Evolutionary conservation across 23 red algal species (phyloP).

Genomic region (Gracilaria gracilis): DNA sequence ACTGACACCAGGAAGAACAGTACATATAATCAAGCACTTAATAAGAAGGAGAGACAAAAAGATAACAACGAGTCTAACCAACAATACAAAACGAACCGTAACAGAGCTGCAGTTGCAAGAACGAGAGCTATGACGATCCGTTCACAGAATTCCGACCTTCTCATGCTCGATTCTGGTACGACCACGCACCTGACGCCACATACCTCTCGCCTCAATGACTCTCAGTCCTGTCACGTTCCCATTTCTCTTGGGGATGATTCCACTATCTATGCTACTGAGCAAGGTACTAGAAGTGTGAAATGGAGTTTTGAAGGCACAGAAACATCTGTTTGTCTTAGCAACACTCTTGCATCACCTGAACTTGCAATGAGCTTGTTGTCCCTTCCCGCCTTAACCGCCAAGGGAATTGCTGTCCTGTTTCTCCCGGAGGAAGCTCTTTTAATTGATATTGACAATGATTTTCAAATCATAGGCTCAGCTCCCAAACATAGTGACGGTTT

Average conservation of each 20-base stretch:
- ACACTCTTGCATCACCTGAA: constrained; percentile 30
- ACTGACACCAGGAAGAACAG: neutral
- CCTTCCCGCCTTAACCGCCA: constrained; percentile 27
- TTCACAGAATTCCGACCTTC: neutral
- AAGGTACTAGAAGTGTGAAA: constrained; percentile 5
- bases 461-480: constrained; percentile 18
- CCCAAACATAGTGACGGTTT: constrained; percentile 11
- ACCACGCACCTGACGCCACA: constrained; percentile 44
- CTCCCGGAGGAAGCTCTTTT: constrained; percentile 10
- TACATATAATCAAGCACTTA: neutral
- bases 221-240: neutral
- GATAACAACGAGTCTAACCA: constrained; percentile 1
- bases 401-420: constrained; percentile 34
- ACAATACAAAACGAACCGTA: neutral
- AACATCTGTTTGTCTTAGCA: neutral
- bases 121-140: neutral
- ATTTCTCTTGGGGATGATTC: constrained; percentile 47
- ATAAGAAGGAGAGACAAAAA: neutral
- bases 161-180: constrained; percentile 51
- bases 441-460: constrained; percentile 7
- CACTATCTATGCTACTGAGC: neutral
- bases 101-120: constrained; percentile 30
- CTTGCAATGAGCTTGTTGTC: constrained; percentile 42
- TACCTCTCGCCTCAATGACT: neutral
- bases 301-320: neutral